Evolutionary conservation across 1,284 basidiomycete genomes (phyloP), one percentile per base, ranked within the genome.

Genomic region (Cutaneotrichosporon sp.): DNA sequence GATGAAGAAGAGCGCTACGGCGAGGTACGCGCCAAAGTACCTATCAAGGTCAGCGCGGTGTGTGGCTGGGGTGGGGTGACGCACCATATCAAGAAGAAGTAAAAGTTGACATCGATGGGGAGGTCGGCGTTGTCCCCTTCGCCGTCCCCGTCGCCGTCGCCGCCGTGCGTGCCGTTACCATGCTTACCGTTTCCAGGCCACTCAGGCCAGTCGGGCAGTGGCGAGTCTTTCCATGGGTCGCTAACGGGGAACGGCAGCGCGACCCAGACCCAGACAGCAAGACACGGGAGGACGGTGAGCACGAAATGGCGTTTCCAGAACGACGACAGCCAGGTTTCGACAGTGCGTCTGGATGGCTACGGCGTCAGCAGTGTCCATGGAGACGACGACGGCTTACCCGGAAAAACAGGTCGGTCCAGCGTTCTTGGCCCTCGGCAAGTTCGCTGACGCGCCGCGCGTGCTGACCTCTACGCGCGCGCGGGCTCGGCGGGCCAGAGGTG

Each of bases 221-320:
- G 70, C 45, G 68, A 65, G 51, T 72, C 72, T 34, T 59, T 68
- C 54, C 71, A 74, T 15, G 79, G 79, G 54, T 79, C 77, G 4
- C 71, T 73, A 8, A 79, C 76, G 0, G 80, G 80, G 49, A 81
- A 80, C 3, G 80, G 80, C 12, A 80, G 64, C 0, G 78, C 76
- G 44, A 79, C 79, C 80, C 80, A 81, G 1, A 78, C 46, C 80
- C 80, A 80, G 1, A 78, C 79, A 1, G 77, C 66, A 14, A 78
- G 30, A 51, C 79, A 79, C 0, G 80, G 80, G 1, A 78, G 51
- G 1, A 77, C 54, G 1, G 78, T 76, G 4, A 81, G 68, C 0
- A 80, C 74, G 5, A 74, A 68, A 69, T 79, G 79, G 1, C 80
- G 62, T 49, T 72, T 77, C 75, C 74, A 78, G 74, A 79, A 81